phyloP scores from a whole-genome alignment of 352 stramenopile species.

The Thalassiosira ordinaria region DNA sequence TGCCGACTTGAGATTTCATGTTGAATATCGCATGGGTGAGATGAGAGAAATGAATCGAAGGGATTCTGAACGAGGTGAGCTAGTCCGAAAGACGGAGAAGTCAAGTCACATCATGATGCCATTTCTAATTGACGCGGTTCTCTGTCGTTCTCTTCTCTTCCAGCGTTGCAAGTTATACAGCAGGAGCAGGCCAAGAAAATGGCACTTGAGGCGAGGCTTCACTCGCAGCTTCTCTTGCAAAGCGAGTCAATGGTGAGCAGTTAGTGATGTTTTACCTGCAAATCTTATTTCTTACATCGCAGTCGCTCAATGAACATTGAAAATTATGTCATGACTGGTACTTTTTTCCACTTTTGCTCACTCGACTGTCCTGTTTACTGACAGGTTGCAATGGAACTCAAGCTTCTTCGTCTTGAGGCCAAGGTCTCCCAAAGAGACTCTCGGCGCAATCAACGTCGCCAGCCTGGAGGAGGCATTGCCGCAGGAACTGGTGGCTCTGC shows the following conservation, averaged over 20 bases:
- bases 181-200: constrained; percentile 57
- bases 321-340: too few relatives aligned
- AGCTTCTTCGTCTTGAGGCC: constrained; percentile 63
- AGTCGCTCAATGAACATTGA: too few relatives aligned
- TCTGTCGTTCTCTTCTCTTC: background rate
- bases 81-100: background rate
- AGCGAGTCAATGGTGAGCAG: constrained; percentile 67
- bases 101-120: background rate
- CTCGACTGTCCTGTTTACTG: too few relatives aligned
- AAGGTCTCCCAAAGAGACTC: constrained; percentile 54
- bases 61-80: constrained; percentile 52
- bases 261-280: background rate
- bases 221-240: constrained; percentile 65
- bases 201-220: constrained; percentile 57
- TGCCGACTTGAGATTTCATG: constrained; percentile 50
- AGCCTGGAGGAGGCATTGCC: constrained; percentile 19
- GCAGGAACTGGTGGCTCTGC: background rate
- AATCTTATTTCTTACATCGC: background rate
- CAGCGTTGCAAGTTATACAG: constrained; percentile 57
- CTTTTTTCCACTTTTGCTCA: background rate
- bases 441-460: constrained; percentile 38
- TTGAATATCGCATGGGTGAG: constrained; percentile 56
- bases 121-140: background rate
- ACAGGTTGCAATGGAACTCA: constrained; percentile 68
- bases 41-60: constrained; percentile 36